A percentile compares a stretch with the other conserved stretches of the same genome.
phyloP scores from a whole-genome alignment of 2,329 filamentous ascomycete genomes.

The Penicillium brevicompactum region DNA sequence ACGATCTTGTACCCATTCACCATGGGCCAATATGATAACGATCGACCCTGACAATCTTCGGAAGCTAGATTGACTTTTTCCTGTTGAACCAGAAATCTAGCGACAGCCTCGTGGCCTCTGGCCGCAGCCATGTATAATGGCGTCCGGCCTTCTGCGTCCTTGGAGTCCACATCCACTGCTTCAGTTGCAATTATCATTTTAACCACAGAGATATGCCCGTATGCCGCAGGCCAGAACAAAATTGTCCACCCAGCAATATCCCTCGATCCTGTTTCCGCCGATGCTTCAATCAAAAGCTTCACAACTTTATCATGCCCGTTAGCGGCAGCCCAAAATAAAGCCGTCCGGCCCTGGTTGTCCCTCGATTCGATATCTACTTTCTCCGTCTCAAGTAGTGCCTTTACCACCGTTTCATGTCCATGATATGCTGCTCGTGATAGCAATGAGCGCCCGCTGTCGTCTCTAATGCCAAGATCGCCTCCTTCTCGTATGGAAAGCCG shows the following conservation, averaged over 20 bases:
- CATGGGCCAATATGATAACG: background rate
- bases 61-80: background rate
- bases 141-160: background rate
- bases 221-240: background rate
- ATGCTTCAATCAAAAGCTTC: background rate
- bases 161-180: background rate
- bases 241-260: background rate
- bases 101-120: background rate
- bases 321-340: background rate
- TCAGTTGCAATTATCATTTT: background rate
- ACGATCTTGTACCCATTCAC: background rate
- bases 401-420: constrained; percentile 5
- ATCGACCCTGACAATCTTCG: background rate
- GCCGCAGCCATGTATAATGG: constrained; percentile 3
- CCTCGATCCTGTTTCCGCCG: background rate
- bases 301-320: background rate
- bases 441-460: background rate
- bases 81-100: background rate
- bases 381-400: constrained; percentile 1
- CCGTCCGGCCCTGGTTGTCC: background rate
- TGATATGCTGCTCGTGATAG: constrained; percentile 5
- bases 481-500: background rate
- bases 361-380: background rate
- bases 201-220: background rate
- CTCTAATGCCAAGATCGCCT: background rate